Base-by-base conservation (phyloP, 2,329 filamentous ascomycete genomes). In the Colletotrichum shisoi region DNA sequence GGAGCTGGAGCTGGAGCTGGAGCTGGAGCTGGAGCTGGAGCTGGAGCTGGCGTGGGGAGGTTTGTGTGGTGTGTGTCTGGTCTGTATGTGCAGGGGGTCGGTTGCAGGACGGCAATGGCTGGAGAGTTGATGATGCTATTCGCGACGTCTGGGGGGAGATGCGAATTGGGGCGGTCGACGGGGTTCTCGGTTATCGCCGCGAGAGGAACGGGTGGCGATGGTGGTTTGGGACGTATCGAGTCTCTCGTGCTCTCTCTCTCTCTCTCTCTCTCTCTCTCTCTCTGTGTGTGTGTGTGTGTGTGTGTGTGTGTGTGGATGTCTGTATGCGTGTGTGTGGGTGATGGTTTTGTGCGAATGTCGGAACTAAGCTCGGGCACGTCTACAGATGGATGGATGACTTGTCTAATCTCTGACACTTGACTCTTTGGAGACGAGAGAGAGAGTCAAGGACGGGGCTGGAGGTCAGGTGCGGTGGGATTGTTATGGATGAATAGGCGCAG, bases 161-260 rank as follows among this genome's bases (percentile, higher is more conserved):
- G 24, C 34, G 59, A 67, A 40, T 31, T 62, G 51, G 9, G 12
- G 24, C 21, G 21, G 63, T 1, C 44, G 57, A 46, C 46, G 37
- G n/a, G 57, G n/a, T 48, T 13, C 37, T 31, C 13, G 19, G 15
- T 21, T n/a, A 34, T 27, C 39, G 49, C 37, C 57, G 58, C 6
- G 11, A 48, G 24, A 21, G 34, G 37, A 57, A 40, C 24, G 46
- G 64, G 64, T 54, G 64, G 64, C 64, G 52, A 67, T 63, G 64
- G 31, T 39, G 46, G 13, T 34, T 49, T 56, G 17, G 57, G 53
- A 27, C 37, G 53, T 31, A 39, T 34, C 39, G 39, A 42, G 24
- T 27, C 24, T 27, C 24, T 27, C 24, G 24, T 4, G 24, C 24
- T 27, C 24, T 6, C 24, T 3, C 4, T 6, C 24, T 4, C 4